Evolutionary conservation across 495 filamentous ascomycete genomes (phyloP), one percentile per base, ranked within the genome.

Genomic region (Aspergillus incahuasiensis): DNA sequence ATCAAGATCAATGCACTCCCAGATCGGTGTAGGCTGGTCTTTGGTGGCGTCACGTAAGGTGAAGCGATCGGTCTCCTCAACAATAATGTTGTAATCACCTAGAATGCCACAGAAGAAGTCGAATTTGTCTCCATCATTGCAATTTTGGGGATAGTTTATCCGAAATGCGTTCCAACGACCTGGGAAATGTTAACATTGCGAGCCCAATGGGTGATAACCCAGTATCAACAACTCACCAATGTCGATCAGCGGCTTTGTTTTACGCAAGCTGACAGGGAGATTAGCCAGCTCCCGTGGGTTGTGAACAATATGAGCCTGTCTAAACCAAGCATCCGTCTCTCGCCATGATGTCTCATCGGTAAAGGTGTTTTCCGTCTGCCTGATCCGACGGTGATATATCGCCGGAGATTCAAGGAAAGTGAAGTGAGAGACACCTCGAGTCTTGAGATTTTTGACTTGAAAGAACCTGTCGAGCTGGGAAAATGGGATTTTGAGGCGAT

Each of bases 1-100:
- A 11, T 64, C 63, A 11, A 59, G 54, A 45, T 85, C 82, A 38
- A 89, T 79, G 54, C 78, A 74, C n/a, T 77, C 62, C 86, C 83
- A 91, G 8, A 74, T 62, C 13, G 72, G 62, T 0, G 58, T 54
- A 12, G 67, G 71, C 45, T 21, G 52, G 20, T 64, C 51, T 16
- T 34, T 39, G 9, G 13, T 52, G 7, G 43, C 48, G 21, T 61
- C 53, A 44, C 43, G 60, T 20, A 46, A 25, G 19, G 45, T 57
- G 40, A 72, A 72, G 6, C 54, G 62, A 45, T 54, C 49, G 18
- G 68, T 63, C 40, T 56, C 58, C 46, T 65, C 67, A 38, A 76
- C 72, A 54, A 54, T 60, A 30, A 97, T 75, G 48, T 96, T 97
- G 68, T 88, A 88, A 63, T 96, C 91, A 2, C 65, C 68, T 5